Evolutionary conservation across 805 yeast genomes (phyloP).

Genomic region (Hanseniaspora lindneri): DNA sequence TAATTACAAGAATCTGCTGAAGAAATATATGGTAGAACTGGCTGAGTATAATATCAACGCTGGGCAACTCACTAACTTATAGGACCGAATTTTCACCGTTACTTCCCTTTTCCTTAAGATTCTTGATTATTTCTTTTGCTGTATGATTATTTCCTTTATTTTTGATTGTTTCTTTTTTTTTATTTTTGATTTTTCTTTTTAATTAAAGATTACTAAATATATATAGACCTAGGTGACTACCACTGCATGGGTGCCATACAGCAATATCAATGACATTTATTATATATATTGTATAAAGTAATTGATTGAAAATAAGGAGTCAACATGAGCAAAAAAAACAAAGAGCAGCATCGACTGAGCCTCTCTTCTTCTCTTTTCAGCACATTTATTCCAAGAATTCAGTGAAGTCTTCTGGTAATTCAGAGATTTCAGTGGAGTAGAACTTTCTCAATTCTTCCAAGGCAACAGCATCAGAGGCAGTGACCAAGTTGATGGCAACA

Average conservation of each 20-base stretch:
- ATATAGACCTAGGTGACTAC: background rate
- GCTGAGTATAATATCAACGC: too few relatives aligned
- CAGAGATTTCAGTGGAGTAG: conserved; percentile 63
- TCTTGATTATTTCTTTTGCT: too few relatives aligned
- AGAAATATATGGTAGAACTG: too few relatives aligned
- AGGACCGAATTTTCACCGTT: too few relatives aligned
- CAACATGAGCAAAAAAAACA: background rate
- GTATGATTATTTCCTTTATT: too few relatives aligned
- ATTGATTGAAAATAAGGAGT: background rate
- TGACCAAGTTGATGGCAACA: conserved; percentile 89
- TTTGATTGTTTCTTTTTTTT: background rate
- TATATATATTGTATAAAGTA: conserved; percentile 14
- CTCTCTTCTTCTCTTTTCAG: too few relatives aligned
- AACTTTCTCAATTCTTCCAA: conserved; percentile 64
- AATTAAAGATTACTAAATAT: background rate
- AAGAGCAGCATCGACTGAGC: background rate
- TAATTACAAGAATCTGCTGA: too few relatives aligned
- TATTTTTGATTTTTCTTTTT: background rate
- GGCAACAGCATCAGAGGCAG: conserved; percentile 60
- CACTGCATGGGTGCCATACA: background rate
- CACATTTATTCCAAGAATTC: conserved; percentile 29
- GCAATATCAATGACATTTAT: background rate
- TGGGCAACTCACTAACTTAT: too few relatives aligned
- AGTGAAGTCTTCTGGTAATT: conserved; percentile 66
- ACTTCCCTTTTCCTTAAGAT: too few relatives aligned